Base-by-base conservation (phyloP, 495 filamentous ascomycete species). In the Lasiosphaeria ovina region DNA sequence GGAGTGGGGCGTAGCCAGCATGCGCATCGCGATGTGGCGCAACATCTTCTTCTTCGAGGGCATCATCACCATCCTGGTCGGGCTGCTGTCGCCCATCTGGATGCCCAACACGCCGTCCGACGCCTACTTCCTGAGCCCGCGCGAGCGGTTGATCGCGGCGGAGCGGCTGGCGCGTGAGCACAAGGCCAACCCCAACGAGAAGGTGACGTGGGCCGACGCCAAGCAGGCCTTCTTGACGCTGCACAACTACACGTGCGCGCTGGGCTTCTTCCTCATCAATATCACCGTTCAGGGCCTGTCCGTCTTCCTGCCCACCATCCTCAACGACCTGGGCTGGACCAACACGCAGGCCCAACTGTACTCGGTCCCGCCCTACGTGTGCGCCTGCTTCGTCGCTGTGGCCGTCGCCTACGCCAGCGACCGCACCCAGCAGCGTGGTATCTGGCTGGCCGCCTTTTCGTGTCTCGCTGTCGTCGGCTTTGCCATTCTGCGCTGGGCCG, bases 21-120 rank as follows among this genome's bases (percentile, higher is more conserved):
- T 63, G 64, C 76, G 33, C 35, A 79, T 74, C 55, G 74, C 81
- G 62, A 81, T 81, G 7, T 88, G 84, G 85, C 77, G 85, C 54
- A 87, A 85, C 79, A 87, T 87, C 60, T 81, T 87, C 72, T 84
- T 87, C 63, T 85, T 87, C 56, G 85, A 87, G 70, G 85, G 85
- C 0, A 60, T 86, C 12, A 62, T 86, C 55, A 78, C 85, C 64
- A 76, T 83, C 4, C 67, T 84, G 53, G 62, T 78, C 45, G 82
- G 80, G 34, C 68, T 79, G 31, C 59, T 72, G 8, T 72, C 81
- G 24, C 83, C 78, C 51, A 67, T 79, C 54, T 83, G 78, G 66
- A 77, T 88, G 61, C 83, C 85, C 4, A 84, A 83, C 35, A 79
- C 65, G 14, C 70, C 85, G 38, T 73, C 74, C 51, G 77, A 78